Evolutionary conservation across 208 protist species (phyloP), one percentile per base, ranked within the genome.

Genomic region (Leishmania tarentolae): DNA sequence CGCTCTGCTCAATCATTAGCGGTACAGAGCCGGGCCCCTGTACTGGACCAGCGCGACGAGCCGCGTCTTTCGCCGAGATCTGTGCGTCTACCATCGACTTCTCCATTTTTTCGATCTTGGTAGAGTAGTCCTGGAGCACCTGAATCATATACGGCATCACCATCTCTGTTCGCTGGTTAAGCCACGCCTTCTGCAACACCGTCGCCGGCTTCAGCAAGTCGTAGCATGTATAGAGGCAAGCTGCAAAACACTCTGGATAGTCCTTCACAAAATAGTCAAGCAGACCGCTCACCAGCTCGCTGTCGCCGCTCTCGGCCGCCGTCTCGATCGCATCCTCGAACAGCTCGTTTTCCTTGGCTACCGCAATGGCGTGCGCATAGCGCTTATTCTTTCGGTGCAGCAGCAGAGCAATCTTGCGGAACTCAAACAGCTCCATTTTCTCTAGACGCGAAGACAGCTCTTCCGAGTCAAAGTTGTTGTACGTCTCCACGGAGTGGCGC

Each of bases 61-160:
- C 87, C 63, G 94, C 88, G 28, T 98, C 95, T 82, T 98, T 95
- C 35, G 92, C 91, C 21, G 95, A 92, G 71, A 91, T 89, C 80
- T 98, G 92, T 50, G 89, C 93, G 65, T 97, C 93, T 73, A 85
- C 80, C 87, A 96, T 93, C 50, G 87, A 92, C 81, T 87, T 83
- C 88, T 98, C 93, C 56, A 99, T 91, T 40, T 82, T 86, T 78
- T 92, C 86, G 31, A 99, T 88, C 89, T 97, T 98, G 37, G 47
- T 65, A 11, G 91, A 94, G 91, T 99, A 99, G 81, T 99, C 97
- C 52, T 98, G 87, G 24, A 99, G 92, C 31, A 95, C 89, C 90
- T 99, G 98, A 82, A 99, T 99, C 61, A 99, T 81, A 92, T 98
- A 99, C 71, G 99, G 99, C 99, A 99, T 99, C 9, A 95, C 98